Base-by-base conservation (phyloP, 768 basidiomycete genomes). In the Leccinum broughii region DNA sequence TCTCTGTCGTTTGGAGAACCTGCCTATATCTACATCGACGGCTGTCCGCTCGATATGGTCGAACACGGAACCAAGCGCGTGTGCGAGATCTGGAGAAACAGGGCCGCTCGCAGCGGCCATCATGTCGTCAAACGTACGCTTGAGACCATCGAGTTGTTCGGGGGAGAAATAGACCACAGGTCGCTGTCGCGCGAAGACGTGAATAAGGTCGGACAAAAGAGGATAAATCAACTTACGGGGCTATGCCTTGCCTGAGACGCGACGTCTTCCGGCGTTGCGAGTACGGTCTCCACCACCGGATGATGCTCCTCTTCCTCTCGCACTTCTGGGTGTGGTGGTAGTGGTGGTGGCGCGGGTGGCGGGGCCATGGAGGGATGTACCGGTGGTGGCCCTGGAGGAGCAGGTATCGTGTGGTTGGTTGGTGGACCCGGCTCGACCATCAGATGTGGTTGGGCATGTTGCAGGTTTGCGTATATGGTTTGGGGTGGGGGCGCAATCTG, bases 31-130 rank as follows among this genome's bases (percentile, higher is more conserved):
- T 35, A 70, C 46, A 6, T 74, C 72, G 9, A 62, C 63, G 28
- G 60, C 64, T 22, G 73, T 72, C 54, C 68, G 70, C 49, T 74
- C 72, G 57, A 74, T 74, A 34, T 74, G 72, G 52, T 75, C 70
- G 28, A 74, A 75, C 14, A 74, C 73, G 13, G 74, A 66, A 10
- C 72, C 74, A 10, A 74, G 64, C 4, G 66, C 68, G n/a, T 68
- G 72, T 10, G 72, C 72, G 20, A 75, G 65, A 0, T 73, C 68
- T 7, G 72, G 72, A 15, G 71, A 46, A 3, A 75, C 70, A 1
- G 72, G 72, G 1, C 72, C 73, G 44, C 64, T 68, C 20, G 72
- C 72, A 9, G 67, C 70, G 6, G 22, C 44, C 68, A 74, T 74
- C 70, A 74, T 70, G 24, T 68, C 61, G 0, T 75, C 73, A 17